Evolutionary conservation across 176 grass and related monocot genomes (phyloP).

Genomic region (Hordeum marinum): DNA sequence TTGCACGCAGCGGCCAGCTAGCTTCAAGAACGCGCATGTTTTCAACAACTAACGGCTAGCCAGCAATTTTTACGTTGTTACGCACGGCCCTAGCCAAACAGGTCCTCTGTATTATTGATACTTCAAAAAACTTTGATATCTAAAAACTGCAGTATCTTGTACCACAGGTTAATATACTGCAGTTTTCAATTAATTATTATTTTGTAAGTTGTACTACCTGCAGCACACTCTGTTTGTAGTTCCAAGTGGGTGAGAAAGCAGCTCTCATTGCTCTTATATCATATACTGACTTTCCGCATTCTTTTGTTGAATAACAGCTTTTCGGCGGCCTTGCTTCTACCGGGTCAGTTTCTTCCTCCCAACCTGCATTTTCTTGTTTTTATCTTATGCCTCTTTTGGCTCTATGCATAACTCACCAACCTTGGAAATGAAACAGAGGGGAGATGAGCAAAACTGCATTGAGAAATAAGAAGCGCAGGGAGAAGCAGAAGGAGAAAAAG

Average conservation of each 20-base stretch:
- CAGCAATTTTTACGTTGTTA: no score
- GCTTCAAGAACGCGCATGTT: no score
- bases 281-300: background rate
- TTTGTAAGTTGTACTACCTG: background rate
- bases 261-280: background rate
- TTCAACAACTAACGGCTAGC: no score
- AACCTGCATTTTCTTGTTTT: background rate
- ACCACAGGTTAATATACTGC: no score
- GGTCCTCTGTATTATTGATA: no score
- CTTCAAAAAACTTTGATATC: no score
- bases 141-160: no score
- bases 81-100: no score
- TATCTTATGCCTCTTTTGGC: background rate
- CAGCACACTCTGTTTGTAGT: background rate
- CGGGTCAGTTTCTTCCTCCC: slow-evolving; percentile 53
- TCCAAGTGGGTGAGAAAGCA: background rate
- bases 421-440: slow-evolving; percentile 29
- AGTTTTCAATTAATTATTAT: background rate
- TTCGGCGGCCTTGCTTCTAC: slow-evolving; percentile 74
- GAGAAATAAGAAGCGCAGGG: slow-evolving; percentile 94
- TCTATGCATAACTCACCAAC: background rate
- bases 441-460: slow-evolving; percentile 97
- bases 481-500: slow-evolving; percentile 90
- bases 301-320: slow-evolving; percentile 53
- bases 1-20: no score